Base-by-base conservation (phyloP, 495 filamentous ascomycete genomes). In the Hyaloscypha bicolor region DNA sequence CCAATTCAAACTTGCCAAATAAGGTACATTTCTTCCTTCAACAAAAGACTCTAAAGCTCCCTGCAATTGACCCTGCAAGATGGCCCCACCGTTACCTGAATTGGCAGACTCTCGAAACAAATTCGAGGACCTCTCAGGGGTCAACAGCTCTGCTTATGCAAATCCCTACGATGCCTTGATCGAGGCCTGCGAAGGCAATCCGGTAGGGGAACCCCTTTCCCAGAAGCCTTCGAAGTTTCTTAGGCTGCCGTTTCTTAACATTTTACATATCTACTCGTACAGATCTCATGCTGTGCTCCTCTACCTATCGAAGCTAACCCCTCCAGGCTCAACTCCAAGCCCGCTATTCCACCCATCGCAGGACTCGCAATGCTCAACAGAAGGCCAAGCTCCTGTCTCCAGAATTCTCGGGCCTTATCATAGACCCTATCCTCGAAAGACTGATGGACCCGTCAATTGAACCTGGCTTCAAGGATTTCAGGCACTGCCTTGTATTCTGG, bases 401-500 rank as follows among this genome's bases (percentile, higher is more conserved):
- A 2, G 84, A 87, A n/a, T 96, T 95, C 65, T 66, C 74, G 0
- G 90, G 89, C 58, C 83, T 94, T 76, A 87, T 83, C 25, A 81
- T 93, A 53, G 95, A 99, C 71, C 87, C 87, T 1, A 88, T 92
- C 52, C 81, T 99, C 4, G 76, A 85, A 14, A 88, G 89, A 61
- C 76, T 97, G 33, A 80, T 82, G 65, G 81, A 86, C 66, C 85
- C 81, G 1, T 74, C 76, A 0, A 79, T 88, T 48, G 84, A 93
- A 68, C 86, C 91, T 37, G 82, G 81, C 2, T 92, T 89, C 74
- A 72, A 75, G 69, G 94, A 97, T 71, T 83, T 86, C 19, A 83
- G 94, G 48, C 79, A 97, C 71, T 96, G 93, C 73, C 80, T 97
- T 14, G 90, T 90, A 0, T 90, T 97, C 74, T 97, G 92, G 91